Percentiles rank a stretch among this genome's conserved stretches.
Evolutionary conservation across 1,284 basidiomycete genomes (phyloP).

Genomic region (Leccinum subfulvum): DNA sequence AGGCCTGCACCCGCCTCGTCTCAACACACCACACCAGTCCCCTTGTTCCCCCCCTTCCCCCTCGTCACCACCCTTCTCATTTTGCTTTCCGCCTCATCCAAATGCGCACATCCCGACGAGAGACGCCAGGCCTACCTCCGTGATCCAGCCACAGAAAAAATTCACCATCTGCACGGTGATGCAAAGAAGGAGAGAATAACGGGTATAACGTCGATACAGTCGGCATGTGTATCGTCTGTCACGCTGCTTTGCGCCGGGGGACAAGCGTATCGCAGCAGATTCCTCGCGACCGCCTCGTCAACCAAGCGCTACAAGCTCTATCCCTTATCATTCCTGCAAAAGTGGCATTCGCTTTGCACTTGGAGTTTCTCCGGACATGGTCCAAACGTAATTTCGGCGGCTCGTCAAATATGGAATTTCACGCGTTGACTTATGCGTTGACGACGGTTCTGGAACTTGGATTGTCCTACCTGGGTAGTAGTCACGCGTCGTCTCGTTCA

Average conservation of each 20-base stretch:
- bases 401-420: slow-evolving; percentile 52
- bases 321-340: slow-evolving; percentile 58
- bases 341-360: slow-evolving; percentile 56
- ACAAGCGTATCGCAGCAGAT: slow-evolving; percentile 41
- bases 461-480: slow-evolving; percentile 12
- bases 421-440: slow-evolving; percentile 52
- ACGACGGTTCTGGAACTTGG: slow-evolving; percentile 49
- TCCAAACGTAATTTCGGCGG: slow-evolving; percentile 41
- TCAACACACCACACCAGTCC: too few relatives aligned
- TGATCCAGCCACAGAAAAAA: too few relatives aligned
- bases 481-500: slow-evolving; percentile 7
- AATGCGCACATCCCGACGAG: too few relatives aligned
- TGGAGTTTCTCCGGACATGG: slow-evolving; percentile 58
- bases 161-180: background rate
- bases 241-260: slow-evolving; percentile 51
- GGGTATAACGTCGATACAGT: slow-evolving; percentile 38
- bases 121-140: too few relatives aligned
- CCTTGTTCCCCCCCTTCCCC: too few relatives aligned
- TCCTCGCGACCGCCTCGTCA: slow-evolving; percentile 52
- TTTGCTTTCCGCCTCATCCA: too few relatives aligned
- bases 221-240: slow-evolving; percentile 44
- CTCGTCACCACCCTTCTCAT: too few relatives aligned
- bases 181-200: slow-evolving; percentile 25
- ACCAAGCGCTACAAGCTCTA: slow-evolving; percentile 59
- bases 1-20: too few relatives aligned